Evolutionary conservation across 345 rosid species (phyloP).

Genomic region (Citrus cavaleriei): DNA sequence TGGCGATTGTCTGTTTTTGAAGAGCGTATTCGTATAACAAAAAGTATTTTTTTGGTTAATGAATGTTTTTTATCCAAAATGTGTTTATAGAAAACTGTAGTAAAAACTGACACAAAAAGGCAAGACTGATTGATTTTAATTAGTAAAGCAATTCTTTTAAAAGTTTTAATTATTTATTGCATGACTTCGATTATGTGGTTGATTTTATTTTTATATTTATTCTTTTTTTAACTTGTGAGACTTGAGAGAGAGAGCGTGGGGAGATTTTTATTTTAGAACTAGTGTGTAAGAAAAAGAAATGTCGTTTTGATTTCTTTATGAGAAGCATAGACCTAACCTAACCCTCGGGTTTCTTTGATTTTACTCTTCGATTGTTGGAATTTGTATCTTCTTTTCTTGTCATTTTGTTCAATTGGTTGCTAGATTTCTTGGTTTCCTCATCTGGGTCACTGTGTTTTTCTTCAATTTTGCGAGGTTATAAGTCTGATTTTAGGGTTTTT

Average conservation of each 20-base stretch:
- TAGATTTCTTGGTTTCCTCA: conserved; percentile 14
- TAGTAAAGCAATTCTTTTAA: conserved; percentile 14
- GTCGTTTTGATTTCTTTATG: conserved; percentile 33
- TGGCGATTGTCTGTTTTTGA: neutral
- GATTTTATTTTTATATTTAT: conserved; percentile 24
- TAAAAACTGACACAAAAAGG: conserved; percentile 29
- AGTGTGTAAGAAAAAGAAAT: conserved; percentile 21
- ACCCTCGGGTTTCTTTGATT: conserved; percentile 31
- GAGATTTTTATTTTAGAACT: conserved; percentile 27
- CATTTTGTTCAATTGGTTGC: conserved; percentile 17
- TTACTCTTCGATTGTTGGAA: conserved; percentile 16
- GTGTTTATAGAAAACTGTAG: conserved; percentile 30
- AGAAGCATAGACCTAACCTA: conserved; percentile 3
- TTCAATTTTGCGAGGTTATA: conserved; percentile 12
- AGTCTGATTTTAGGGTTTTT: conserved; percentile 21
- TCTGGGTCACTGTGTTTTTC: conserved; percentile 19
- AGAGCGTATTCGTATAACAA: neutral
- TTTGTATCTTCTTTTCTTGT: conserved; percentile 5
- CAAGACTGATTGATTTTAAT: conserved; percentile 25
- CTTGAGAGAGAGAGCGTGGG: neutral
- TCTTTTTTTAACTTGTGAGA: conserved; percentile 19
- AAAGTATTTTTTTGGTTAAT: neutral
- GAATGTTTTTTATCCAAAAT: conserved; percentile 17
- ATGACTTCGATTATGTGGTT: conserved; percentile 26
- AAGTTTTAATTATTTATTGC: conserved; percentile 27